Conservation (phyloP, 2,329 filamentous ascomycete genomes). For the Fusarium caatingaense region DNA sequence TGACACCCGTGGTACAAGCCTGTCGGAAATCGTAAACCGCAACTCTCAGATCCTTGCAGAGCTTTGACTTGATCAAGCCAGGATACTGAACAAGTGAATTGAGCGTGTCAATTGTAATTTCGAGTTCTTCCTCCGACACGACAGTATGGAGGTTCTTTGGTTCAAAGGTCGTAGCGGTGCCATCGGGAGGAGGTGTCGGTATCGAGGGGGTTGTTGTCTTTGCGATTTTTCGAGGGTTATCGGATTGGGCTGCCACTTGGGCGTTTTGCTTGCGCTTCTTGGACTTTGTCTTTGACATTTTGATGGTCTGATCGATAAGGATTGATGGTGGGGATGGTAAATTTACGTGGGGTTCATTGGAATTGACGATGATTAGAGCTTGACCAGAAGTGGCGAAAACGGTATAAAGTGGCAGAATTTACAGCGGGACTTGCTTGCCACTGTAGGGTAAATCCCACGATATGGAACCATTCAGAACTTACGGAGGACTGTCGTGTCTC, state of each 20-base stretch:
- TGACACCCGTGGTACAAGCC: slow-evolving; percentile 74
- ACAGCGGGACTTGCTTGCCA: not conserved
- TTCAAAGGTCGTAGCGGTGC: slow-evolving; percentile 50
- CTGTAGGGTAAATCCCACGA: not conserved
- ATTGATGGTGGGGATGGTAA: slow-evolving; percentile 21
- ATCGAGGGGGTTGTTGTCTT: slow-evolving; percentile 49
- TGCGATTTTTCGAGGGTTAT: slow-evolving; percentile 52
- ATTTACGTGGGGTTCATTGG: slow-evolving; percentile 12
- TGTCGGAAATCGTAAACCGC: slow-evolving; percentile 77
- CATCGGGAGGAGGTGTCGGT: slow-evolving; percentile 53
- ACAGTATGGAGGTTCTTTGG: slow-evolving; percentile 65
- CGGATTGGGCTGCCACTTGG: slow-evolving; percentile 49
- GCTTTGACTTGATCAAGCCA: slow-evolving; percentile 73
- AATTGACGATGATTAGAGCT: not conserved
- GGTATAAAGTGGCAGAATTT: slow-evolving; percentile 14
- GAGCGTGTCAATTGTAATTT: slow-evolving; percentile 74
- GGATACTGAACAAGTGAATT: slow-evolving; percentile 68
- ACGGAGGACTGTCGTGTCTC: not conserved
- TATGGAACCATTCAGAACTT: not conserved
- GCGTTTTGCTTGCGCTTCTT: slow-evolving; percentile 58
- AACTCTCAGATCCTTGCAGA: slow-evolving; percentile 72
- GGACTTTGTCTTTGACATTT: slow-evolving; percentile 59
- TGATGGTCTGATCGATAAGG: slow-evolving; percentile 3
- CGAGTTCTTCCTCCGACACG: slow-evolving; percentile 73
- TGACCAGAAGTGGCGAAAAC: slow-evolving; percentile 23